These are phyloP conservation scores for Corchorus capsularis DNA, from an alignment of 345 rosid species.

Conservation along the genomic window DNA sequence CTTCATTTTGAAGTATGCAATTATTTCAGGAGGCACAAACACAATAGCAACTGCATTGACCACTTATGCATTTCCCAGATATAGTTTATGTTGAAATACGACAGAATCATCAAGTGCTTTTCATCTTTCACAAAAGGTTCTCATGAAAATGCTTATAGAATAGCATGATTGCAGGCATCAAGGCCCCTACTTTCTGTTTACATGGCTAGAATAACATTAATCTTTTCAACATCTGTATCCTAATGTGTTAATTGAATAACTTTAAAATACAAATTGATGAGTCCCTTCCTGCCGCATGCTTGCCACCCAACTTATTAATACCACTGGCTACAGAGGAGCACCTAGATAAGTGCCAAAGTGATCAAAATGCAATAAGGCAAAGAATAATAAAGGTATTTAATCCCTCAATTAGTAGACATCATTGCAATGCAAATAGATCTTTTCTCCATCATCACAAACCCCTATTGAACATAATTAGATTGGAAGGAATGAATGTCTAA, in stretches of 20 bases:
- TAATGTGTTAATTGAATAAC: not conserved
- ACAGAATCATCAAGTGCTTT: not conserved
- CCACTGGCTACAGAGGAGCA: not conserved
- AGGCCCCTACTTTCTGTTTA: not conserved
- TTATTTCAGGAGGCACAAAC: not conserved
- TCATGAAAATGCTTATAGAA: not conserved
- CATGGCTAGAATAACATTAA: not conserved
- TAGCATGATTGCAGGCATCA: conserved; percentile 12
- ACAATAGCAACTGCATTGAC: not conserved
- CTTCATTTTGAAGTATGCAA: not conserved
- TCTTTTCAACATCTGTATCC: not conserved
- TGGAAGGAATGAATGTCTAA: not conserved
- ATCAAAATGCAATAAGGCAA: not conserved
- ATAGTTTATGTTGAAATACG: not conserved
- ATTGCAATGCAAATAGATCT: not conserved
- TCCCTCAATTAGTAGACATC: not conserved
- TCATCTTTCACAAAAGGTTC: not conserved
- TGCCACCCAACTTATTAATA: not conserved
- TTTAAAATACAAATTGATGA: not conserved
- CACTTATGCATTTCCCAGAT: not conserved
- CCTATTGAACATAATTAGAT: not conserved
- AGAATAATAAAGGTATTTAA: not conserved
- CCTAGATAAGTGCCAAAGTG: not conserved
- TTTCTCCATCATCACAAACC: not conserved
- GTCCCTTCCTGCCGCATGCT: not conserved